phyloP scores from a whole-genome alignment of 2,329 filamentous ascomycete genomes.

The Truncatella angustata region DNA sequence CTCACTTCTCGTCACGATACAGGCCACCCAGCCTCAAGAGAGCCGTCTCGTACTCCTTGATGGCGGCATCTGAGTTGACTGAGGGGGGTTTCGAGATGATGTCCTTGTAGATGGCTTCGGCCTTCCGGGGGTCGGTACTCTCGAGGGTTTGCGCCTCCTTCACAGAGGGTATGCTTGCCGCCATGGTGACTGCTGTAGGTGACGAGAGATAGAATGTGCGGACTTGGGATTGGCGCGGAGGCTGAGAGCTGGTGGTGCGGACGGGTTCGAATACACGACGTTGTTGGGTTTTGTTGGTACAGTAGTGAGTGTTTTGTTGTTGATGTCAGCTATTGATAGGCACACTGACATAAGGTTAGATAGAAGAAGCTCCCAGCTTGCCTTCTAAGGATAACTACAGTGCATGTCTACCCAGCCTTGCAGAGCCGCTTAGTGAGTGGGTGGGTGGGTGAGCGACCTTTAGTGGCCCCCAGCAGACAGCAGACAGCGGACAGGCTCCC shows the following conservation, averaged over 20 bases:
- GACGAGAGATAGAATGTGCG: background rate
- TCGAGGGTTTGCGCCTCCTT: constrained; percentile 84
- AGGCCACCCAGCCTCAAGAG: constrained; percentile 87
- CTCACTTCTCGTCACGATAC: constrained; percentile 83
- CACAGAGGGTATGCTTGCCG: constrained; percentile 46
- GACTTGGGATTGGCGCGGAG: background rate
- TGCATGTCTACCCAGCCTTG: constrained; percentile 12
- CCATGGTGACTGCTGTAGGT: constrained; percentile 19
- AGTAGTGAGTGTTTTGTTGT: background rate
- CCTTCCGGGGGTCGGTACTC: constrained; percentile 78
- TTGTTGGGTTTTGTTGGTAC: background rate
- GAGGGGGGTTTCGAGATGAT: constrained; percentile 84
- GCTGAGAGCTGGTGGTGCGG: too few relatives aligned
- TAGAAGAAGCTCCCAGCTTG: too few relatives aligned
- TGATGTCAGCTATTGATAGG: background rate
- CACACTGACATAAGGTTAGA: too few relatives aligned
- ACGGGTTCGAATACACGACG: too few relatives aligned
- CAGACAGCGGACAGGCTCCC: background rate
- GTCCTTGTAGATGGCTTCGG: constrained; percentile 84
- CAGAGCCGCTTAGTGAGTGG: constrained; percentile 6
- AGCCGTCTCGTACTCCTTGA: constrained; percentile 88
- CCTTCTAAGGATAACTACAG: too few relatives aligned
- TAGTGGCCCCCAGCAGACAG: background rate
- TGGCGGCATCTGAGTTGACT: constrained; percentile 76
- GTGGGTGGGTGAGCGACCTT: background rate